These are phyloP conservation scores for Schizophyllum amplum DNA, from an alignment of 1,284 basidiomycete genomes.

Conservation along the genomic window DNA sequence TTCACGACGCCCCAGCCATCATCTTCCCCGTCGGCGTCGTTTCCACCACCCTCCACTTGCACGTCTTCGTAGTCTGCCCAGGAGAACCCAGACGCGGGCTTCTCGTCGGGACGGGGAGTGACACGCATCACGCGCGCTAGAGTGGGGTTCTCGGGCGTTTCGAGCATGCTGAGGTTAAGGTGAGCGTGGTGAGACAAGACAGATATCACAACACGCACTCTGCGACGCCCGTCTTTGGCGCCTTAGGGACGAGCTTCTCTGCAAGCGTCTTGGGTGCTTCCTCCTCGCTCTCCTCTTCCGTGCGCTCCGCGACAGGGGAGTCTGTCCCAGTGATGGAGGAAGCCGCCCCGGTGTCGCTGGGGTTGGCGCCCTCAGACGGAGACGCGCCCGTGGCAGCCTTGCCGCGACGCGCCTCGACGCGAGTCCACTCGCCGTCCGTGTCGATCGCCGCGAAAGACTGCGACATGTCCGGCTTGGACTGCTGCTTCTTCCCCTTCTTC, in stretches of 20 bases:
- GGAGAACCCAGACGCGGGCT: slow-evolving; percentile 55
- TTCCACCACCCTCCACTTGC: slow-evolving; percentile 22
- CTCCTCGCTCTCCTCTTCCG: slow-evolving; percentile 27
- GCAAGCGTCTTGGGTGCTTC: slow-evolving; percentile 37
- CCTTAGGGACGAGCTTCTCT: slow-evolving; percentile 50
- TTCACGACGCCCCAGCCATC: slow-evolving; percentile 67
- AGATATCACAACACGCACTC: slow-evolving; percentile 37
- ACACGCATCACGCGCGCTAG: slow-evolving; percentile 58
- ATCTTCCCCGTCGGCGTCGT: slow-evolving; percentile 50
- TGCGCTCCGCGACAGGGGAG: slow-evolving; percentile 39
- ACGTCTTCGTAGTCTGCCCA: slow-evolving; percentile 69
- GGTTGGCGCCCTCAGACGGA: slow-evolving; percentile 27
- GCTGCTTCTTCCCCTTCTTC: neutral
- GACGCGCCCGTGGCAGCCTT: slow-evolving; percentile 6
- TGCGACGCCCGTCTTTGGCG: slow-evolving; percentile 55
- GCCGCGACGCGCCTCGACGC: slow-evolving; percentile 32
- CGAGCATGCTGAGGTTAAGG: slow-evolving; percentile 43
- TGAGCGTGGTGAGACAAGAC: slow-evolving; percentile 2
- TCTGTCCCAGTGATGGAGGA: slow-evolving; percentile 48
- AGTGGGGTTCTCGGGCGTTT: slow-evolving; percentile 45
- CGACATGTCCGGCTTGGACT: slow-evolving; percentile 9
- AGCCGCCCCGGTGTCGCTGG: slow-evolving; percentile 46
- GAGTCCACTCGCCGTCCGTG: slow-evolving; percentile 52
- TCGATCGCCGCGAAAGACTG: slow-evolving; percentile 26
- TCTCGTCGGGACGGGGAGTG: slow-evolving; percentile 42